Conservation (phyloP, 345 rosid species). For the Nasturtium officinale region DNA sequence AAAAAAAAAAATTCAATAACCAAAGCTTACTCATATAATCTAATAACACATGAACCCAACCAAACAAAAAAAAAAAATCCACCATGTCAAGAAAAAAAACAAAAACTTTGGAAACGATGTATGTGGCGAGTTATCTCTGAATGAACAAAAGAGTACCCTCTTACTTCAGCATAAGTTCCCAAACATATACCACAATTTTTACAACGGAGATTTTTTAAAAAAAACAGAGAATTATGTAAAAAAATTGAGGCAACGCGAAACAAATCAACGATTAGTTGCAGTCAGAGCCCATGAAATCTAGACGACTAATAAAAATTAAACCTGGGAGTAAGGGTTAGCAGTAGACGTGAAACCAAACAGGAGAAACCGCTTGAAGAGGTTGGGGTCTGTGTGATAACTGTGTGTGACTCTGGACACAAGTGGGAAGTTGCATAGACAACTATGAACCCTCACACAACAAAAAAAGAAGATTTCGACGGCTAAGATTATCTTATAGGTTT, state of each 20-base stretch:
- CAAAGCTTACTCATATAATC: background rate
- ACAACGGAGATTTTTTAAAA: background rate
- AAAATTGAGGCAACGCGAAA: background rate
- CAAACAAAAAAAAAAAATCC: background rate
- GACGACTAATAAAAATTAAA: background rate
- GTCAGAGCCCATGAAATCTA: background rate
- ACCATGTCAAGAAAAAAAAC: background rate
- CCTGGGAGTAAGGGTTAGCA: background rate
- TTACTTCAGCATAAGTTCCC: background rate
- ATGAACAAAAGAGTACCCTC: background rate
- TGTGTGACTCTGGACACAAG: conserved; percentile 19
- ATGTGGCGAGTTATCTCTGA: background rate
- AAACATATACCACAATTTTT: background rate
- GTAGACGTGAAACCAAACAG: conserved; percentile 7
- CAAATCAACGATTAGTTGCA: background rate
- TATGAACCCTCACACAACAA: conserved; percentile 29
- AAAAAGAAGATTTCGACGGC: conserved; percentile 21
- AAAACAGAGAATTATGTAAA: background rate
- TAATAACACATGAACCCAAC: background rate
- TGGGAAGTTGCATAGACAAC: conserved; percentile 23
- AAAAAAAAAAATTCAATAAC: background rate
- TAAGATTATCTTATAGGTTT: background rate
- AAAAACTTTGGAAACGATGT: background rate
- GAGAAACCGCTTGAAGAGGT: conserved; percentile 5
- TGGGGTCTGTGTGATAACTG: background rate